A percentile compares a stretch with the other conserved stretches of the same genome.
These are phyloP conservation scores for Apiotrichum veenhuisii DNA, from an alignment of 1,284 basidiomycete species.

Conservation along the genomic window DNA sequence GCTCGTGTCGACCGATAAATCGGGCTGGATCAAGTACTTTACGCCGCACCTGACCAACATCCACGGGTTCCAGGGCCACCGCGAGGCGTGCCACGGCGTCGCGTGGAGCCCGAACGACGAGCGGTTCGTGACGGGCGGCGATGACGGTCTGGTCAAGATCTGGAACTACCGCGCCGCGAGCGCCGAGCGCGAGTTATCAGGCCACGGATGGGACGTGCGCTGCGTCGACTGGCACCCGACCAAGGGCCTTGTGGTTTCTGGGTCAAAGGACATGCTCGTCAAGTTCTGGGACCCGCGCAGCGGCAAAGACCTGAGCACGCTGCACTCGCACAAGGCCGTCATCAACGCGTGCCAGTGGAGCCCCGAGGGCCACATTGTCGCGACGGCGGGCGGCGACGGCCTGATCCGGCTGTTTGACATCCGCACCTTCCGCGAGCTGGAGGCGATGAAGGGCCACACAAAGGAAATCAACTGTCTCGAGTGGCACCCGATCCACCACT, in stretches of 20 bases:
- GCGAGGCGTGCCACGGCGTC: slow-evolving; percentile 83
- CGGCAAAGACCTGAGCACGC: slow-evolving; percentile 76
- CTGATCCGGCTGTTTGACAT: slow-evolving; percentile 97
- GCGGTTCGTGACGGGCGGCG: slow-evolving; percentile 88
- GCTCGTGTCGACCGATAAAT: slow-evolving; percentile 88
- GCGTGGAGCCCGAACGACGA: slow-evolving; percentile 88
- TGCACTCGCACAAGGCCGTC: slow-evolving; percentile 97
- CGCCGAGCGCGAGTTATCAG: slow-evolving; percentile 76
- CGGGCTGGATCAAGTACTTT: slow-evolving; percentile 95
- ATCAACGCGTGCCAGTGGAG: slow-evolving; percentile 90
- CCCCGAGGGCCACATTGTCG: slow-evolving; percentile 86
- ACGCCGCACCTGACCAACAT: slow-evolving; percentile 98
- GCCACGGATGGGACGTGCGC: slow-evolving; percentile 98
- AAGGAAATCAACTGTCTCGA: slow-evolving; percentile 95
- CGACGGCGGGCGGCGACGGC: slow-evolving; percentile 90
- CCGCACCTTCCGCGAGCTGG: slow-evolving; percentile 91
- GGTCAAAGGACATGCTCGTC: slow-evolving; percentile 95
- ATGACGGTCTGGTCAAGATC: slow-evolving; percentile 88
- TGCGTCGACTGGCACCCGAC: slow-evolving; percentile 98
- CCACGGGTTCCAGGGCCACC: slow-evolving; percentile 84
- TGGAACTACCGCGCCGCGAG: slow-evolving; percentile 92
- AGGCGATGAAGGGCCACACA: slow-evolving; percentile 86
- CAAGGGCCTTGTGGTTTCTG: slow-evolving; percentile 88
- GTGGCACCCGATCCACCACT: slow-evolving; percentile 91
- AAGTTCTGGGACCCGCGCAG: slow-evolving; percentile 99